Base-by-base conservation (phyloP, 2,329 filamentous ascomycete genomes). In the Exophiala oligosperma region DNA sequence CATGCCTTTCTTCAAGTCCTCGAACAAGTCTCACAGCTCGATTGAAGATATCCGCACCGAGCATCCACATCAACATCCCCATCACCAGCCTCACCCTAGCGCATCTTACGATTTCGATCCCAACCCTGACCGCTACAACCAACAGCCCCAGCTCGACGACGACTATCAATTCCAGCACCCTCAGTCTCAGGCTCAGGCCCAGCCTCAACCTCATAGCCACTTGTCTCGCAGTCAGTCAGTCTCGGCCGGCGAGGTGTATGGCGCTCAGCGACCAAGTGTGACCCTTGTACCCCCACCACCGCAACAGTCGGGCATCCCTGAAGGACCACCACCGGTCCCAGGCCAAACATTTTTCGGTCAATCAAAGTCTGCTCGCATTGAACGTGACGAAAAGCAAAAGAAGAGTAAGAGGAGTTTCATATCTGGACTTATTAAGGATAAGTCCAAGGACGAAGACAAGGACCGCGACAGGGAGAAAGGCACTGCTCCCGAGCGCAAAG, bases 1-100 rank as follows among this genome's bases (percentile, higher is more conserved):
- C 63, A 66, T 66, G 64, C 63, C 59, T 56, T 58, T 67, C 35
- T 67, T 67, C 62, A 65, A 63, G 51, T 59, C 49, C 46, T 57
- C 49, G 23, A 61, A 68, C 62, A 68, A 68, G 64, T 67, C 64
- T 62, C 64, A 67, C 61, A 63, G 61, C 54, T 68, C 66, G 49
- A 59, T 68, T 40, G 62, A 66, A 59, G 54, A 60, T 52, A 38
- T 41, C 56, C 52, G 52, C 44, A 24, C 59, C 56, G 29, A 57
- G 49, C 59, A 59, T 52, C 53, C 49, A 44, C 48, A 28, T 46
- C 52, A 49, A 14, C 37, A 49, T 12, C 52, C 56, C 29, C 48
- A 37, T 32, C 49, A 57, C 12, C 54, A 53, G 48, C 43, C 49
- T 44, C 49, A 54, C 49, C 52, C 50, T 37, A 52, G 44, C 43